These are phyloP conservation scores for Beverwykella pulmonaria DNA, from an alignment of 495 filamentous ascomycete genomes.

Conservation along the genomic window DNA sequence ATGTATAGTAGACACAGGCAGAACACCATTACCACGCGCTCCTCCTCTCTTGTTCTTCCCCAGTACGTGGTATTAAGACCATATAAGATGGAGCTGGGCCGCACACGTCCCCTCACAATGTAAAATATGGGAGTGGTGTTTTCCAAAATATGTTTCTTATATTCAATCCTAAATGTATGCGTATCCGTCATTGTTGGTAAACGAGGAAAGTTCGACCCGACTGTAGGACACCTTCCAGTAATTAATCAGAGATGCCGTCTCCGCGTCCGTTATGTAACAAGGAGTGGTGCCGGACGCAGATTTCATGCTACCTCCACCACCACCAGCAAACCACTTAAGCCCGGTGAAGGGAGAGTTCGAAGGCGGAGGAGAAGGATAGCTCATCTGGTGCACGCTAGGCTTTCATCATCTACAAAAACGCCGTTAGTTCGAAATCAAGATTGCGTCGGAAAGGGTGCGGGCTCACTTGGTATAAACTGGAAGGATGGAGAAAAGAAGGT, in stretches of 20 bases:
- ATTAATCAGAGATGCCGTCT: slow-evolving; percentile 93
- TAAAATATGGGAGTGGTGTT: too few relatives aligned
- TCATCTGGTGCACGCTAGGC: slow-evolving; percentile 91
- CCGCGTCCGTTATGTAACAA: slow-evolving; percentile 96
- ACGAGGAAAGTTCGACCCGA: not conserved
- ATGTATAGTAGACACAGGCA: too few relatives aligned
- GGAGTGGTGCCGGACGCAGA: slow-evolving; percentile 97
- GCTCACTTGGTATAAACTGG: slow-evolving; percentile 95
- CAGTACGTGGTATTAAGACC: too few relatives aligned
- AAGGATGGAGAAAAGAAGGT: slow-evolving; percentile 82
- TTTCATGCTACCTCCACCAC: slow-evolving; percentile 78
- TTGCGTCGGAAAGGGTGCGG: slow-evolving; percentile 1
- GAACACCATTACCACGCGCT: too few relatives aligned
- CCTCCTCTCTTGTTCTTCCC: too few relatives aligned
- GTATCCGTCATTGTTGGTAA: not conserved
- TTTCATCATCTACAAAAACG: slow-evolving; percentile 90
- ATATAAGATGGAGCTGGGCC: too few relatives aligned
- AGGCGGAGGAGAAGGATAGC: slow-evolving; percentile 66
- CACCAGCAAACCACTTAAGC: slow-evolving; percentile 84
- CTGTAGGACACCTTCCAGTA: slow-evolving; percentile 54
- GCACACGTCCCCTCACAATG: too few relatives aligned
- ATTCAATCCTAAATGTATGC: too few relatives aligned
- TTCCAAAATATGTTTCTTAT: not conserved
- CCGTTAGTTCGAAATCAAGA: slow-evolving; percentile 13
- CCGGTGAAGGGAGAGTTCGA: slow-evolving; percentile 78